phyloP scores from a whole-genome alignment of 805 yeast genomes.

The Pichia ethanolica region DNA sequence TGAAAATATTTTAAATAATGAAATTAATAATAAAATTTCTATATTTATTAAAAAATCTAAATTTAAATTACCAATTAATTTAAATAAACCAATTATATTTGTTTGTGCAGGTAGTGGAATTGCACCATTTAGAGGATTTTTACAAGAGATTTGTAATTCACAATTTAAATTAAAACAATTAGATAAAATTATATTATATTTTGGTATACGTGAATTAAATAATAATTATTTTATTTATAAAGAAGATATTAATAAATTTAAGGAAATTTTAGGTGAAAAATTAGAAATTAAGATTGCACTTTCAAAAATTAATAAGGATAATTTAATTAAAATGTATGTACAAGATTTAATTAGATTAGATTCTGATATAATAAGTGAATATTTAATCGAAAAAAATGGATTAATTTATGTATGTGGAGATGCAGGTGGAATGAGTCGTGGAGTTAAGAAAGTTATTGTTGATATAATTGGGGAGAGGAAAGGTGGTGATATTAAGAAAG shows the following conservation, averaged over 20 bases:
- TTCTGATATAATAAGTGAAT: constrained; percentile 38
- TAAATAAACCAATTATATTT: constrained; percentile 74
- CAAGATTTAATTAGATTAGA: constrained; percentile 62
- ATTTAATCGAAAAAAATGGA: constrained; percentile 53
- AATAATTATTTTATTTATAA: constrained; percentile 66
- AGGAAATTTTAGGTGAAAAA: constrained; percentile 38
- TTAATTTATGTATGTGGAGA: constrained; percentile 92
- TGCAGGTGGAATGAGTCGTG: constrained; percentile 86
- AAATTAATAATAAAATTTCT: constrained; percentile 52
- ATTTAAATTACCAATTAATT: constrained; percentile 80
- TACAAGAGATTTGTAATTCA: constrained; percentile 52
- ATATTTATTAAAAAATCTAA: constrained; percentile 83
- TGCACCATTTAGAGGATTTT: constrained; percentile 91
- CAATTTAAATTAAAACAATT: constrained; percentile 23
- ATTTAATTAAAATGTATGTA: constrained; percentile 60
- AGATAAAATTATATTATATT: constrained; percentile 67
- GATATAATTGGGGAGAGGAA: constrained; percentile 43
- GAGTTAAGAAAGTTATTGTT: constrained; percentile 62
- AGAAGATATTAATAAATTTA: constrained; percentile 73
- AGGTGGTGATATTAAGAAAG: constrained; percentile 46
- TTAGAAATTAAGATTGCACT: constrained; percentile 72
- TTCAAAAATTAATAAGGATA: constrained; percentile 39
- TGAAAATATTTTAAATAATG: constrained; percentile 50
- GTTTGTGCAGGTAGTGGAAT: constrained; percentile 96
- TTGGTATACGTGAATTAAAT: constrained; percentile 49